These are phyloP conservation scores for Malbranchea cinnamomea DNA, from an alignment of 2,329 filamentous ascomycete genomes.

Conservation along the genomic window DNA sequence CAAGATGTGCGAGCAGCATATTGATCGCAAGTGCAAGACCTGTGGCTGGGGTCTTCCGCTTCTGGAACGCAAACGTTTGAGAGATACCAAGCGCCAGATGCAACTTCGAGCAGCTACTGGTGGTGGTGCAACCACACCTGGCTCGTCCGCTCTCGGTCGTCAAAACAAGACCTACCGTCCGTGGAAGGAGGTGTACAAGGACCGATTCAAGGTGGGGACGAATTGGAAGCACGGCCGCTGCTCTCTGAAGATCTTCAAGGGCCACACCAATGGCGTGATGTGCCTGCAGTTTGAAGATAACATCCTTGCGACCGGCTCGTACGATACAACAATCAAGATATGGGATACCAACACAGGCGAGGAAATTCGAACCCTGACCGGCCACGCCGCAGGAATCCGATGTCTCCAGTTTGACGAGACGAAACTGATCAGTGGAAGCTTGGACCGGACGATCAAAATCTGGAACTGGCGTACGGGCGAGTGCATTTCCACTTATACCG, in stretches of 20 bases:
- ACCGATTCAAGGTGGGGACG: constrained; percentile 85
- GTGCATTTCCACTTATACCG: constrained; percentile 64
- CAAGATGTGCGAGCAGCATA: constrained; percentile 94
- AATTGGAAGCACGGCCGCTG: constrained; percentile 97
- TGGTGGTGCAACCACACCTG: too few species aligned
- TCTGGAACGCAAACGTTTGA: constrained; percentile 75
- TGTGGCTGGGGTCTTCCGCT: constrained; percentile 91
- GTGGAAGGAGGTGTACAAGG: constrained; percentile 96
- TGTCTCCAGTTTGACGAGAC: constrained; percentile 86
- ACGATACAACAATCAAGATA: constrained; percentile 90
- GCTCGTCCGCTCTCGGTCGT: too few species aligned
- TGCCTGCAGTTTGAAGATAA: constrained; percentile 71
- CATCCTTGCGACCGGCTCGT: constrained; percentile 83
- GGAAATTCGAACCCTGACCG: constrained; percentile 67
- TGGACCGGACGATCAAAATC: constrained; percentile 76
- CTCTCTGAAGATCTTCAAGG: constrained; percentile 67
- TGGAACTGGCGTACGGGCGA: constrained; percentile 96
- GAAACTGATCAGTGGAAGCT: constrained; percentile 77
- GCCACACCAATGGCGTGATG: constrained; percentile 78
- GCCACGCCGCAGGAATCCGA: constrained; percentile 71
- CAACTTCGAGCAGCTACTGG: constrained; percentile 43
- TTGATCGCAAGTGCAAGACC: constrained; percentile 82
- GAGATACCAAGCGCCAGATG: constrained; percentile 75
- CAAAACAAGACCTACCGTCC: constrained; percentile 46
- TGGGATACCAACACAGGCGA: too few species aligned